Base-by-base conservation (phyloP, 2,329 filamentous ascomycete genomes). In the Pseudogymnoascus sp. region DNA sequence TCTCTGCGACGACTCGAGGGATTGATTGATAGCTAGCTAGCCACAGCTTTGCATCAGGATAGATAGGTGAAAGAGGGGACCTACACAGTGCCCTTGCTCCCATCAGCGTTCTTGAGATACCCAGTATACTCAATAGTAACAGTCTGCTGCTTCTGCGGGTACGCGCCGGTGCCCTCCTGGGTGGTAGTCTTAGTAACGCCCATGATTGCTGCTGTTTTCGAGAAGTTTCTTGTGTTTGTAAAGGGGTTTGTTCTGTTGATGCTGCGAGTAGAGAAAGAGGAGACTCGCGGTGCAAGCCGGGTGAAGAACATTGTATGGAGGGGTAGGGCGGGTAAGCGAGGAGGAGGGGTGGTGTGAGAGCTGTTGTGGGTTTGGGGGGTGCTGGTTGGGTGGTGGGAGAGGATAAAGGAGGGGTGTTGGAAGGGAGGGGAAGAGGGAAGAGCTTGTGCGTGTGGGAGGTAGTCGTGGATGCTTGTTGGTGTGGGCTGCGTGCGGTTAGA, bases 101-200 rank as follows among this genome's bases (percentile, higher is more conserved):
- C 80, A 67, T 73, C 77, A 21, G 79, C 72, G 72, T 96, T 87
- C 77, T 88, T 89, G 67, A 97, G 82, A 78, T 81, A 96, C 71
- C 95, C 95, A 45, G 89, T 95, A 83, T 97, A 97, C 78, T 95
- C 86, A 73, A 97, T 96, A 73, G 83, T 85, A 72, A 97, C 90
- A 26, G 78, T 84, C 75, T 97, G 86, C 68, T 90, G 89, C 14
- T 73, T 71, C 68, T 77, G 73, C 64, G 93, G 90, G 68, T 77
- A 79, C 71, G 85, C 75, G 64, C 81, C 81, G 71, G 82, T 81
- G 72, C 93, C 93, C 67, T 83, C 76, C 37, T 77, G 73, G 70
- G 87, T 75, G 67, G 83, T 76, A 60, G 81, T 82, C 81, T 91
- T 96, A 65, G 80, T 82, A 72, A 96, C 90, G 75, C 83, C 87